phyloP scores from a whole-genome alignment of 805 yeast genomes.

The Candida hungchunana region DNA sequence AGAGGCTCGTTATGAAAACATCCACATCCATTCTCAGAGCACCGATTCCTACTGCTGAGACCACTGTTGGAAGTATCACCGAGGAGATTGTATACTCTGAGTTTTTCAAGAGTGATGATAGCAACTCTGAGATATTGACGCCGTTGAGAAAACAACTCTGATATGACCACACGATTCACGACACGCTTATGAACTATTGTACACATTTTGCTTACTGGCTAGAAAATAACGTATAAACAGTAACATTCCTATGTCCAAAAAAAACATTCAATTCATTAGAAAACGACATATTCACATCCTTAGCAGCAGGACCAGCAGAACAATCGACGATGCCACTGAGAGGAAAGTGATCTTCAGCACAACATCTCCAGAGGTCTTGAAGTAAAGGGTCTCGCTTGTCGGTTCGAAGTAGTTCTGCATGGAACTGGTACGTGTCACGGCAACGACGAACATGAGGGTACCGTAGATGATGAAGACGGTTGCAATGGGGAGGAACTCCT shows the following conservation, averaged over 20 bases:
- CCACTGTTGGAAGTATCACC: constrained; percentile 22
- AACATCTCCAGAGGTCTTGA: constrained; percentile 56
- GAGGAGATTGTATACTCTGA: constrained; percentile 24
- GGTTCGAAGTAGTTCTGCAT: constrained; percentile 37
- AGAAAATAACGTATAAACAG: too few species aligned
- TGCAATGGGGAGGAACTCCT: constrained; percentile 64
- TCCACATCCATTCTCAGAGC: constrained; percentile 18
- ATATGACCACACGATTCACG: too few species aligned
- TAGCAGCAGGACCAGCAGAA: constrained; percentile 47
- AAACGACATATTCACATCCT: constrained; percentile 37
- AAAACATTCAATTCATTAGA: too few species aligned
- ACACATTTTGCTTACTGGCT: too few species aligned
- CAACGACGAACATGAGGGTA: constrained; percentile 36
- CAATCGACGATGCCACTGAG: constrained; percentile 47
- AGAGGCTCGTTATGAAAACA: constrained; percentile 15
- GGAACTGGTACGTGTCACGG: constrained; percentile 30
- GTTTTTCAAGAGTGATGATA: constrained; percentile 13
- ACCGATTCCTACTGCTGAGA: constrained; percentile 3
- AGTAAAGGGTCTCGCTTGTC: constrained; percentile 35
- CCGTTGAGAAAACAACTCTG: constrained; percentile 8
- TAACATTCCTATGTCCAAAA: too few species aligned
- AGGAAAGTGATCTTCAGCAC: constrained; percentile 49
- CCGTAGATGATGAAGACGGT: constrained; percentile 63
- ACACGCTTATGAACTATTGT: background rate
- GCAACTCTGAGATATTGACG: constrained; percentile 4